Evolutionary conservation across 2,329 filamentous ascomycete genomes (phyloP).

Genomic region (Claviceps africana): DNA sequence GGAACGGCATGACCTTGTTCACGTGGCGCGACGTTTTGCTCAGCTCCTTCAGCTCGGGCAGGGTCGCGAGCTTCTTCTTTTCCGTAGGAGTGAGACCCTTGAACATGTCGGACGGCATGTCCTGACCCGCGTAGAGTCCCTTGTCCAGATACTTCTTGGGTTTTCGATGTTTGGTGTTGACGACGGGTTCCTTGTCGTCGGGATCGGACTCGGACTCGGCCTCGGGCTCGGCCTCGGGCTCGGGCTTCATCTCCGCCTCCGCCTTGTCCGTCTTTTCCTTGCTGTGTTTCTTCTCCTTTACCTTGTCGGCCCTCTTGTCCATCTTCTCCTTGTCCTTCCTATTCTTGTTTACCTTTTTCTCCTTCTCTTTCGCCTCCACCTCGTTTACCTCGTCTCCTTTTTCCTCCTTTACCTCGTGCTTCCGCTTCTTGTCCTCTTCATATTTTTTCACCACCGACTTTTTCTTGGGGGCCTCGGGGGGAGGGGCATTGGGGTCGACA

Average conservation of each 20-base stretch:
- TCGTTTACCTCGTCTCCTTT: neutral
- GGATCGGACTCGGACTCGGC: slow-evolving; percentile 2
- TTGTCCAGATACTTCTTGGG: slow-evolving; percentile 67
- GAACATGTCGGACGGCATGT: slow-evolving; percentile 32
- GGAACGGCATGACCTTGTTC: slow-evolving; percentile 53
- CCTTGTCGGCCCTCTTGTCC: too few species aligned
- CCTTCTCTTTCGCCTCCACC: neutral
- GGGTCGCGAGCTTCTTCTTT: slow-evolving; percentile 35
- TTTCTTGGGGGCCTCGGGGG: slow-evolving; percentile 24
- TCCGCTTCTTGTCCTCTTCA: neutral
- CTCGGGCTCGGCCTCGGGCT: neutral
- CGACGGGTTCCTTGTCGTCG: slow-evolving; percentile 13
- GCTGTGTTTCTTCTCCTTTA: too few species aligned
- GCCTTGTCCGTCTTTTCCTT: neutral
- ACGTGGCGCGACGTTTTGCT: slow-evolving; percentile 25
- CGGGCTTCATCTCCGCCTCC: neutral
- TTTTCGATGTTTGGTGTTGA: slow-evolving; percentile 27
- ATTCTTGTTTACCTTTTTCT: neutral
- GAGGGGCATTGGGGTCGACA: slow-evolving; percentile 31
- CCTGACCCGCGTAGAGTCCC: slow-evolving; percentile 79
- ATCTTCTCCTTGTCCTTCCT: neutral
- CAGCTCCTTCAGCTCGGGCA: slow-evolving; percentile 30
- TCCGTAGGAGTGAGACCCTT: slow-evolving; percentile 35
- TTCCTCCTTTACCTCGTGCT: neutral
- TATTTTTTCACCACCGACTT: slow-evolving; percentile 17